Evolutionary conservation across 257 asterid species (phyloP), one percentile per base, ranked within the genome.

Genomic region (Solanum appendiculatum): DNA sequence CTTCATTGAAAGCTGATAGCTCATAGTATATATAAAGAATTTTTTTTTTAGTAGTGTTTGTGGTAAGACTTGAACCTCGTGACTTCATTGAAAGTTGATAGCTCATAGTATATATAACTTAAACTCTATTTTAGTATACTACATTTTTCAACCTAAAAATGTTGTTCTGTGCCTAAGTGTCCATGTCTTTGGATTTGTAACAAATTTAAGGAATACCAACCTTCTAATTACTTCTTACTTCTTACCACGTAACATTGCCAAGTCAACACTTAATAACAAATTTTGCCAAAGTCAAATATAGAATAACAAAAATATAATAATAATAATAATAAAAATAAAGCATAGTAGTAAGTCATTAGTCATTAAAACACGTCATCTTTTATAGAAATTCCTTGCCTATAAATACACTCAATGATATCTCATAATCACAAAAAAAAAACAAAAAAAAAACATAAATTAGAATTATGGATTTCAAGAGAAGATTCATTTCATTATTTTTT

Each of bases 401-500:
- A 25, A 16, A 33, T 82, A 58, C 8, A 31, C 77, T 63, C 44
- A 66, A 29, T 31, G 36, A 60, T 40, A 77, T n/a, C 29, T 11
- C 82, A 39, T 33, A 66, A 34, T 40, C 69, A 7, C 56, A 63
- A 36, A n/a, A 23, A 7, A 44, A 84, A 23, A 48, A 63, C 14
- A 18, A 39, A 64, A 81, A 37, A 7, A 39, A 18, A 6, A 54
- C 11, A 54, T 54, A 18, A 54, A 54, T 25, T 20, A 54, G 81
- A 48, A 72, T 66, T 18, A 91, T 94, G 96, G 74, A 82, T 73
- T 82, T 88, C 44, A 63, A 27, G 29, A 89, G 58, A 33, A 40
- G 72, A 86, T 74, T 46, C 3, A 37, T 72, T 29, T 54, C 54
- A 7, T 2, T 74, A 15, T 81, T 88, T 81, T 74, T 93, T 7